Evolutionary conservation across 1,139 yeast species (phyloP).

Genomic region (Candida pseudocylindracea): DNA sequence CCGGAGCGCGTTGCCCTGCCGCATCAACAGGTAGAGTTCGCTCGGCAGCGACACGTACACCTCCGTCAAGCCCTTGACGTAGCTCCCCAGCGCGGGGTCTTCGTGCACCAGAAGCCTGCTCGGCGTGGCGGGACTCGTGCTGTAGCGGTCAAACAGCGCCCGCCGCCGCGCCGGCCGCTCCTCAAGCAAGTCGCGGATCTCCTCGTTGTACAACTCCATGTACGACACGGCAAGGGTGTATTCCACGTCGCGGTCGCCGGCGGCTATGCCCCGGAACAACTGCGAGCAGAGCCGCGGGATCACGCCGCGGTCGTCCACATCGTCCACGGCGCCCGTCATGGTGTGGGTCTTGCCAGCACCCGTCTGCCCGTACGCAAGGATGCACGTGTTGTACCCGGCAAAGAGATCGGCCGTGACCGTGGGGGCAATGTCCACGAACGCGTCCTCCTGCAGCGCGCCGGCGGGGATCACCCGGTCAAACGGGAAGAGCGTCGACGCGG

Average conservation of each 20-base stretch:
- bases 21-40: slow-evolving; percentile 35
- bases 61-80: slow-evolving; percentile 49
- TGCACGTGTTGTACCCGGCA: slow-evolving; percentile 68
- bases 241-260: slow-evolving; percentile 20
- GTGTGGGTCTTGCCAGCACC: slow-evolving; percentile 79
- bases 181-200: slow-evolving; percentile 35
- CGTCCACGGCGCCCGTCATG: slow-evolving; percentile 40
- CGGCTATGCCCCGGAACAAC: slow-evolving; percentile 6
- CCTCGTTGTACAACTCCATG: slow-evolving; percentile 72
- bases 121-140: slow-evolving; percentile 30
- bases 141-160: slow-evolving; percentile 9
- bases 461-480: slow-evolving; percentile 48
- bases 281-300: slow-evolving; percentile 4
- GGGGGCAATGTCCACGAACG: slow-evolving; percentile 36
- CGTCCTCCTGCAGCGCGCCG: slow-evolving; percentile 26
- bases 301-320: slow-evolving; percentile 6
- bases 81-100: slow-evolving; percentile 40
- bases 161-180: slow-evolving; percentile 5
- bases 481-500: slow-evolving; percentile 14
- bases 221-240: slow-evolving; percentile 35
- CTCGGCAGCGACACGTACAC: slow-evolving; percentile 26
- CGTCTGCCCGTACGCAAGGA: slow-evolving; percentile 76
- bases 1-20: slow-evolving; percentile 31
- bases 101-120: slow-evolving; percentile 44
- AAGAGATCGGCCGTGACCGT: slow-evolving; percentile 40